Conservation (phyloP, 106 monocot genomes). For the Posidonia australis region DNA sequence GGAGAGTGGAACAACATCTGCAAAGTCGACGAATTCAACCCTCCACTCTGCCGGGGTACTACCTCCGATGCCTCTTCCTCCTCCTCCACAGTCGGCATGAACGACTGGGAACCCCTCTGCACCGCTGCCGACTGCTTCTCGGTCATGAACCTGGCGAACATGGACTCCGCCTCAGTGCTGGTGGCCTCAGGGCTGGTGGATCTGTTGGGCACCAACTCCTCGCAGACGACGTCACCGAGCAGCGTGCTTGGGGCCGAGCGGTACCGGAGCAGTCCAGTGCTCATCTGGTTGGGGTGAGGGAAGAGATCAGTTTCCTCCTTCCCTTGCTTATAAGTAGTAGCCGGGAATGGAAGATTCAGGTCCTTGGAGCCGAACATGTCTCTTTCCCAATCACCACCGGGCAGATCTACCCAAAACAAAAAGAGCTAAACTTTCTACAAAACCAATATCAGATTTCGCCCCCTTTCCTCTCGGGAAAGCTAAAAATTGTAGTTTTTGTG, state of each 20-base stretch:
- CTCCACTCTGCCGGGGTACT: no score
- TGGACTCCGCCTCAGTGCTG: slow-evolving; percentile 49
- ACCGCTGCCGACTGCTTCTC: no score
- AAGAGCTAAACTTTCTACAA: no score
- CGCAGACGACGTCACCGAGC: slow-evolving; percentile 51
- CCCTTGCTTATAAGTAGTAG: slow-evolving; percentile 23
- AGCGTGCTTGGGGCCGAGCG: slow-evolving; percentile 76
- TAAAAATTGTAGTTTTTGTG: no score
- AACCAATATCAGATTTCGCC: no score
- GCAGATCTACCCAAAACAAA: no score
- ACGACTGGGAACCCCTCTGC: no score
- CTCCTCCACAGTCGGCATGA: slow-evolving; percentile 23
- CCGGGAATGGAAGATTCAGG: slow-evolving; percentile 32
- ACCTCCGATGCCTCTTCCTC: neutral
- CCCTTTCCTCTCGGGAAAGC: no score
- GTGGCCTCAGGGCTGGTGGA: no score
- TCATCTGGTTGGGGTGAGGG: slow-evolving; percentile 1
- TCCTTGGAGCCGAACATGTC: slow-evolving; percentile 27
- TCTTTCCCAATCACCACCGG: no score
- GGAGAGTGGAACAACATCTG: slow-evolving; percentile 39
- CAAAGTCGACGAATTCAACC: neutral
- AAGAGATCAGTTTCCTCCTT: slow-evolving; percentile 37
- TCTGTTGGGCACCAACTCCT: no score
- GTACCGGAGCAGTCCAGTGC: slow-evolving; percentile 67
- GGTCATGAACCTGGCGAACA: slow-evolving; percentile 61